Evolutionary conservation across 2,329 filamentous ascomycete species (phyloP).

Genomic region (Pseudocercospora eumusae): DNA sequence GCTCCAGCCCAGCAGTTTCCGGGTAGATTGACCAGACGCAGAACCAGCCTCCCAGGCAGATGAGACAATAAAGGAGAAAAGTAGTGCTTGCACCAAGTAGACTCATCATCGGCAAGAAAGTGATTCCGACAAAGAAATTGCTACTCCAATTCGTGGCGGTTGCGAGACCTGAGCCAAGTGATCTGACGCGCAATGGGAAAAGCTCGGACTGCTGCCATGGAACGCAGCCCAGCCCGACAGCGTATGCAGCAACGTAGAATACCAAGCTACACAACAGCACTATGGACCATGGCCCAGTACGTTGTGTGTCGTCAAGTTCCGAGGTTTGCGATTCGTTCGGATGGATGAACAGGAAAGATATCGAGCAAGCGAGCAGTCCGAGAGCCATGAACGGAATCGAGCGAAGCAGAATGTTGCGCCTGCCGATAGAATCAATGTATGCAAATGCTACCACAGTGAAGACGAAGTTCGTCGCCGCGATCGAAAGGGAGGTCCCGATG

Average conservation of each 20-base stretch:
- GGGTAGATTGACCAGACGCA: conserved; percentile 71
- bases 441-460: conserved; percentile 51
- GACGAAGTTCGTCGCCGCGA: conserved; percentile 50
- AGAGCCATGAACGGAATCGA: conserved; percentile 82
- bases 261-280: conserved; percentile 75
- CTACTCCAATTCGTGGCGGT: conserved; percentile 85
- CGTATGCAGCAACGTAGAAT: conserved; percentile 82
- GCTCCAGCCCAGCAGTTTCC: conserved; percentile 76
- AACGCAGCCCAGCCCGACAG: conserved; percentile 84
- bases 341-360: conserved; percentile 67
- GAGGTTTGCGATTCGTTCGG: conserved; percentile 25
- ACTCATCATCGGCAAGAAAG: conserved; percentile 87
- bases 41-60: conserved; percentile 70
- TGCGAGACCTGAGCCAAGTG: conserved; percentile 69
- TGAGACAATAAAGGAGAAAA: conserved; percentile 73
- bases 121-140: conserved; percentile 83
- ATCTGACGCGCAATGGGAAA: conserved; percentile 75
- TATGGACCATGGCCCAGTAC: conserved; percentile 38
- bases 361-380: conserved; percentile 69
- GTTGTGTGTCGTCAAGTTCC: neutral
- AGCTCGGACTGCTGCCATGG: conserved; percentile 93
- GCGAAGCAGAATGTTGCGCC: conserved; percentile 67
- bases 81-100: conserved; percentile 70
- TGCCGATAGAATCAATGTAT: conserved; percentile 48
- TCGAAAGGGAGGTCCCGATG: conserved; percentile 48